Percentiles rank a stretch among this genome's conserved stretches.
Conservation (phyloP, 805 yeast species). For the Myxozyma udenii region DNA sequence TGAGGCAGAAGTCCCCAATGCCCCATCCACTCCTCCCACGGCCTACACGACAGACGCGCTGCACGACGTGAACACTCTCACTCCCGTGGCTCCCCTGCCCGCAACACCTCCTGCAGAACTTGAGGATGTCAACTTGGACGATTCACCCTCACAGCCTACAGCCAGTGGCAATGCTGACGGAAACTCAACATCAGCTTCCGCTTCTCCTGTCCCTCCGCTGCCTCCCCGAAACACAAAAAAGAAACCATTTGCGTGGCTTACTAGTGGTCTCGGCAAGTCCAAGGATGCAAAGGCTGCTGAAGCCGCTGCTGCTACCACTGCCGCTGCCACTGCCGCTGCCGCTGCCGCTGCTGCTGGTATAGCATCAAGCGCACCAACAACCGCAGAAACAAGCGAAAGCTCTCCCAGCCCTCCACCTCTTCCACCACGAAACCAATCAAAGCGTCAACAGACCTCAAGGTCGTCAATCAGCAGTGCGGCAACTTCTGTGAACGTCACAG, state of each 20-base stretch:
- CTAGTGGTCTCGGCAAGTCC: no score
- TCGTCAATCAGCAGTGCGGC: constrained; percentile 12
- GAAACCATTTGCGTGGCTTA: constrained; percentile 36
- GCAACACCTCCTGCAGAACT: neutral
- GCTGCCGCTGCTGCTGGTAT: neutral
- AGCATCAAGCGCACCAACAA: neutral
- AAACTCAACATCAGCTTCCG: no score
- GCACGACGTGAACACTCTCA: no score
- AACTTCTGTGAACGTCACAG: constrained; percentile 38
- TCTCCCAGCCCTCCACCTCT: constrained; percentile 9
- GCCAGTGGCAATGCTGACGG: neutral
- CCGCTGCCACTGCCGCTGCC: neutral
- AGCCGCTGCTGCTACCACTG: neutral
- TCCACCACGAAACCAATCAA: constrained; percentile 1
- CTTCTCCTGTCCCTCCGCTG: constrained; percentile 14
- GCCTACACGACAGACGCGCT: constrained; percentile 47
- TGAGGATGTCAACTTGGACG: constrained; percentile 22
- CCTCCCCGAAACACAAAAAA: constrained; percentile 21
- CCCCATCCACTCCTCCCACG: neutral
- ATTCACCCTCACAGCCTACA: constrained; percentile 1
- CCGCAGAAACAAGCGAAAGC: neutral
- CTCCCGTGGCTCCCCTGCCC: neutral
- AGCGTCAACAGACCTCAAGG: constrained; percentile 7
- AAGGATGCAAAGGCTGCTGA: neutral
- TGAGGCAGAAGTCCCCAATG: constrained; percentile 6